Evolutionary conservation across 2,329 filamentous ascomycete genomes (phyloP), one percentile per base, ranked within the genome.

Genomic region (Colletotrichum simmondsii): DNA sequence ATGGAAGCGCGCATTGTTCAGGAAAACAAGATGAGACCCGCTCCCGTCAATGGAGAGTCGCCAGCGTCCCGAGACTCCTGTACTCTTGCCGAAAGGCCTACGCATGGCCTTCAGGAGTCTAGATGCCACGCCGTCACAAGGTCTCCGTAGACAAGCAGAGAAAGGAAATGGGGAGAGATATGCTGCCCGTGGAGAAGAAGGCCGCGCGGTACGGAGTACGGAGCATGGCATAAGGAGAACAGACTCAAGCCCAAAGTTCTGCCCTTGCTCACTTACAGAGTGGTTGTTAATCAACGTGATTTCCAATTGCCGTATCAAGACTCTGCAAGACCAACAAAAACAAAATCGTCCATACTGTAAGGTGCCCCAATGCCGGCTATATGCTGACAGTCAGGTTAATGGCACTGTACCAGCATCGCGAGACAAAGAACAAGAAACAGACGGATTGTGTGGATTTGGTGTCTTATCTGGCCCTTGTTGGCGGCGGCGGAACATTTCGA

Each of bases 381-480:
- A 42, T 42, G 37, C 37, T 42, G 11, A 42, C 42, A 11, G 19
- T 49, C 16, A n/a, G 19, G 11, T 7, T 7, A 11, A 4, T 19
- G 42, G 42, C 19, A 49, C 19, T 19, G 42, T 49, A 3, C 42
- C n/a, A 22, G 42, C 19, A 49, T 49, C 19, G 42, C 19, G 42
- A 57, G 32, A 57, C 30, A 54, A 54, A 64, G 61, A 65, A 56
- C 11, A 56, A 57, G 53, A 35, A 52, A 65, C 14, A 22, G 22
- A 26, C 10, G 53, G 53, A 26, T 26, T 35, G 24, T 16, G 16
- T 42, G 26, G 62, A 42, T 7, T 28, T 56, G 56, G 30, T 56
- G 62, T 65, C 37, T 22, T 46, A 37, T 35, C 24, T 56, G n/a
- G 53, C 22, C 53, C 53, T 12, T 28, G 53, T 56, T 22, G 8